phyloP scores from a whole-genome alignment of 1,284 basidiomycete genomes.

The Golubevia sp. region DNA sequence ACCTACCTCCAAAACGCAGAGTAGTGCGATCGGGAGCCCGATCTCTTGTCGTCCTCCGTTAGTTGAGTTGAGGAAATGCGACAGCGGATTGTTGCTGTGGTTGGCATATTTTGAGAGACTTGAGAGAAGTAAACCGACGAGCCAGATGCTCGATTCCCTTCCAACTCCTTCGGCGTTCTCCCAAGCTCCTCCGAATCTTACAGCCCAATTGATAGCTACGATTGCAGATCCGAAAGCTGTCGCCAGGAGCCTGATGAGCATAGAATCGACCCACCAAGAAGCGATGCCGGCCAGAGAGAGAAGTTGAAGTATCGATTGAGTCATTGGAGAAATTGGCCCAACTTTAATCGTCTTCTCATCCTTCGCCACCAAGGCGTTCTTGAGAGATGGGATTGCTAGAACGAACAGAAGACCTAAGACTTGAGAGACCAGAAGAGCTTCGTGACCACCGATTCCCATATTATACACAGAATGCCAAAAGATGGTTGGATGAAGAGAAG shows the following conservation, averaged over 20 bases:
- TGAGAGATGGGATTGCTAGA: conserved; percentile 19
- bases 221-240: conserved; percentile 26
- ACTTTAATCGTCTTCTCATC: background rate
- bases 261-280: conserved; percentile 24
- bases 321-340: background rate
- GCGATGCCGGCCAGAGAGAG: conserved; percentile 26
- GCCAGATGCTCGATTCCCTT: conserved; percentile 28
- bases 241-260: conserved; percentile 24
- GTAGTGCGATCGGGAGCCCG: conserved; percentile 22
- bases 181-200: conserved; percentile 49
- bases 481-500: conserved; percentile 23
- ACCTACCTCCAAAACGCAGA: conserved; percentile 20
- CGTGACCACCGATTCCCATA: conserved; percentile 45
- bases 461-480: conserved; percentile 48
- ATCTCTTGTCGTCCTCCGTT: conserved; percentile 43
- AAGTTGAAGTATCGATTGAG: conserved; percentile 22
- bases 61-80: conserved; percentile 40
- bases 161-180: conserved; percentile 21
- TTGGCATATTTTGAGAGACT: conserved; percentile 48
- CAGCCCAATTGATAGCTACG: conserved; percentile 24
- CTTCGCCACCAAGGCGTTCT: background rate
- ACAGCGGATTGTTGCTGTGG: conserved; percentile 50
- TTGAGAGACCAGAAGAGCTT: conserved; percentile 41
- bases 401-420: conserved; percentile 17
- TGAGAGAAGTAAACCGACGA: conserved; percentile 38